phyloP scores from a whole-genome alignment of 192 early-diverging fungal species.

The Kappamyces sp. region DNA sequence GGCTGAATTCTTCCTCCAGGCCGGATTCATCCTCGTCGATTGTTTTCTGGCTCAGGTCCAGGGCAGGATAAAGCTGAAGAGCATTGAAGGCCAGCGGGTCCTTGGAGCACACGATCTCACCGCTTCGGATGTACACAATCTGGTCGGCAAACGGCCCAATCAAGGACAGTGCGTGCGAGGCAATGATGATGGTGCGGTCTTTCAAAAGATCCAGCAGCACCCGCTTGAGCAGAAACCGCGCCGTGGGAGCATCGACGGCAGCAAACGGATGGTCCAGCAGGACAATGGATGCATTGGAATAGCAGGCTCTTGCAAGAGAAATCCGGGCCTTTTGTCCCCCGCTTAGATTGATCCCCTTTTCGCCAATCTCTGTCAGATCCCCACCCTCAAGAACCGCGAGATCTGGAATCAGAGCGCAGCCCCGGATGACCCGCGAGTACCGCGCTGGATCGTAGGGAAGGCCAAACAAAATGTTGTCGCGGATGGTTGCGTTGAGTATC shows the following conservation, averaged over 20 bases:
- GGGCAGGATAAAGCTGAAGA: too few species aligned
- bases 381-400: slow-evolving; percentile 76
- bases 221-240: slow-evolving; percentile 70
- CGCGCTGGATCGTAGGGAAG: slow-evolving; percentile 59
- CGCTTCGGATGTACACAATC: slow-evolving; percentile 35
- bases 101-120: slow-evolving; percentile 16
- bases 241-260: slow-evolving; percentile 94
- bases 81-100: too few species aligned
- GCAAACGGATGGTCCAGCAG: slow-evolving; percentile 82
- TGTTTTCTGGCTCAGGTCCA: too few species aligned
- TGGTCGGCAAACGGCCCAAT: slow-evolving; percentile 35
- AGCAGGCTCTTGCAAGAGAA: slow-evolving; percentile 67
- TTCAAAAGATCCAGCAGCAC: slow-evolving; percentile 71
- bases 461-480: slow-evolving; percentile 81
- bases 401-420: slow-evolving; percentile 81
- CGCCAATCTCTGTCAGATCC: slow-evolving; percentile 84
- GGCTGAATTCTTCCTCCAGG: slow-evolving; percentile 1
- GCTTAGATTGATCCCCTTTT: slow-evolving; percentile 45
- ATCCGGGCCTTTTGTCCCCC: slow-evolving; percentile 47
- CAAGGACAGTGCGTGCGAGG: slow-evolving; percentile 65
- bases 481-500: slow-evolving; percentile 51
- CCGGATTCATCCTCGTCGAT: too few species aligned
- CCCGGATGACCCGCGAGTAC: slow-evolving; percentile 73
- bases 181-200: slow-evolving; percentile 78
- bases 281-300: slow-evolving; percentile 61